phyloP scores from a whole-genome alignment of 2,329 filamentous ascomycete genomes.

The Penicillium glabrum region DNA sequence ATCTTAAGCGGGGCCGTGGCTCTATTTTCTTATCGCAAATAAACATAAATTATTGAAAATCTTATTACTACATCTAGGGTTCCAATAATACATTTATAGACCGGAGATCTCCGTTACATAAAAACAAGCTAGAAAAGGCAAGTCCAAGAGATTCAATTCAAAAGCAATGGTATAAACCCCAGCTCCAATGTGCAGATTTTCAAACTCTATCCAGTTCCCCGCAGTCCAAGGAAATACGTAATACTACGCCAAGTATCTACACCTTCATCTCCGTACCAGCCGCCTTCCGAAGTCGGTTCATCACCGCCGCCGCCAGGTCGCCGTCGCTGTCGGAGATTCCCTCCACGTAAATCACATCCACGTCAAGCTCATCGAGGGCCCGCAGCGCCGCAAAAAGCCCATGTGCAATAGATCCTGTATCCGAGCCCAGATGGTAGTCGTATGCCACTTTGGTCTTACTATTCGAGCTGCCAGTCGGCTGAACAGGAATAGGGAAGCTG shows the following conservation, averaged over 20 bases:
- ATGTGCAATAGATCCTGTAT: constrained; percentile 74
- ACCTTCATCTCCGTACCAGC: constrained; percentile 58
- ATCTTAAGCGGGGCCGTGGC: neutral
- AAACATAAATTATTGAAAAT: neutral
- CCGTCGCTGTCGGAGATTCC: constrained; percentile 71
- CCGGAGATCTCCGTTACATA: neutral
- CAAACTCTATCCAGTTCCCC: neutral
- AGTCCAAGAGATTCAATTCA: neutral
- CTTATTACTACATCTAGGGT: neutral
- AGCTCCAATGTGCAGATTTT: constrained; percentile 2
- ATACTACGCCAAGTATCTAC: constrained; percentile 27
- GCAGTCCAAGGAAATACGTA: constrained; percentile 3
- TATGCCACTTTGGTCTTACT: constrained; percentile 46
- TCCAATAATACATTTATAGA: neutral
- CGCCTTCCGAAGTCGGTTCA: constrained; percentile 80
- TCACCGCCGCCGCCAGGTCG: constrained; percentile 81
- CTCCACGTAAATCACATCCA: constrained; percentile 86
- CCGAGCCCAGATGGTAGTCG: constrained; percentile 71
- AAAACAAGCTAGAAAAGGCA: neutral
- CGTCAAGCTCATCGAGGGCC: constrained; percentile 75
- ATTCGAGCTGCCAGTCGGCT: constrained; percentile 18
- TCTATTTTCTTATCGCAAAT: neutral
- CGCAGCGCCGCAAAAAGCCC: constrained; percentile 84
- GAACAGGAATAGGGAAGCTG: constrained; percentile 28
- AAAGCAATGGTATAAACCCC: constrained; percentile 4